These are phyloP conservation scores for Cutaneotrichosporon cavernicola DNA, from an alignment of 1,284 basidiomycete genomes.

Conservation along the genomic window DNA sequence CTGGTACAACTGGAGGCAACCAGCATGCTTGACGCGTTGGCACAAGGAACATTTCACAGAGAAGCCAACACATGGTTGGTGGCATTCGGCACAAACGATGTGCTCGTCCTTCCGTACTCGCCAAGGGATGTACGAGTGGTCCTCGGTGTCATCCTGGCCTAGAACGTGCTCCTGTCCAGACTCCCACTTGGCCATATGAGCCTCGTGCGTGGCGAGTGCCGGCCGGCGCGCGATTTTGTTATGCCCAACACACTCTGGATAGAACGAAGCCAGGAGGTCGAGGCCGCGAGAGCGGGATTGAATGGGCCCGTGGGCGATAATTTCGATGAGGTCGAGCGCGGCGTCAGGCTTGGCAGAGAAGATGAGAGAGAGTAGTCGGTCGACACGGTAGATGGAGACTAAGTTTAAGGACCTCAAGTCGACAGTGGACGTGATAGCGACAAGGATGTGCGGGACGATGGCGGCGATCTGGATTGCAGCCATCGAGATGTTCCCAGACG, in stretches of 20 bases:
- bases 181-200: constrained; percentile 38
- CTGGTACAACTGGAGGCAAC: constrained; percentile 31
- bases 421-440: constrained; percentile 35
- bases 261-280: constrained; percentile 62
- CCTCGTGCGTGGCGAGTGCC: constrained; percentile 33
- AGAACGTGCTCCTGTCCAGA: constrained; percentile 38
- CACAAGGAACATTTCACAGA: constrained; percentile 41
- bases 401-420: constrained; percentile 31
- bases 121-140: constrained; percentile 45
- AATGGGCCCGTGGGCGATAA: constrained; percentile 65
- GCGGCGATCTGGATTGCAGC: constrained; percentile 28
- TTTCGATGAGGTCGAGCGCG: constrained; percentile 67
- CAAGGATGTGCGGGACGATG: constrained; percentile 35
- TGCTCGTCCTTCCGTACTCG: constrained; percentile 14
- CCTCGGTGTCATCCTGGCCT: constrained; percentile 35
- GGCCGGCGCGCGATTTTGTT: constrained; percentile 48
- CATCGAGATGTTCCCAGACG: constrained; percentile 15
- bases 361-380: constrained; percentile 62
- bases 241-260: constrained; percentile 68
- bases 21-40: constrained; percentile 33
- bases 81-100: constrained; percentile 28
- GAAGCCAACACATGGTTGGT: constrained; percentile 35
- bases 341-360: constrained; percentile 64
- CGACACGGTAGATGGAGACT: constrained; percentile 59
- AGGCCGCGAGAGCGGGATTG: constrained; percentile 57